Evolutionary conservation across 768 basidiomycete genomes (phyloP), one percentile per base, ranked within the genome.

Genomic region (Bullera alba): DNA sequence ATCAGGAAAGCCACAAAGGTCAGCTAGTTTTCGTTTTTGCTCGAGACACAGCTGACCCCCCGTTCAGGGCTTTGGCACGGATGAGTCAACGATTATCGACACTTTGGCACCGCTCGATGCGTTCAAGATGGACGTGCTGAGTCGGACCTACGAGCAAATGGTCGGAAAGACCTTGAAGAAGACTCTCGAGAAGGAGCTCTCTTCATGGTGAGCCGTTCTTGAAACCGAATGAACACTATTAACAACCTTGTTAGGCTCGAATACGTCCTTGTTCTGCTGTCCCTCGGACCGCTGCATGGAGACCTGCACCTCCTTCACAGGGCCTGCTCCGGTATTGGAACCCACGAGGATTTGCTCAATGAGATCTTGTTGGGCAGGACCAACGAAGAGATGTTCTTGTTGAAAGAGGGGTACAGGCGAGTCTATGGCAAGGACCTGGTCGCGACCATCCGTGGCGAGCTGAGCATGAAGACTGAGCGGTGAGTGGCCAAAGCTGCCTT

Each of bases 1-100:
- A 54, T 75, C 19, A 27, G 72, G 19, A 74, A 73, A 44, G 75
- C 75, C 10, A 73, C 73, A 26, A 75, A 75, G 57, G 74, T 51
- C 14, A 22, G n/a, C 26, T 35, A 19, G 37, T 28, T n/a, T n/a
- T 41, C 8, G 8, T 8, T n/a, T 34, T 34, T 34, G 10, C 10
- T 34, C 10, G 12, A n/a, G 7, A 15, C n/a, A 7, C 30, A 16
- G 1, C 16, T 45, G 23, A 42, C 7, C 43, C 38, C 44, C 32
- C 19, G 15, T 15, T 26, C 25, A 67, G 60, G 63, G 70, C 8
- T 72, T 70, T 46, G 70, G 70, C 0, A 72, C 70, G 19, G 69
- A 73, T 49, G 69, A 73, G 44, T 48, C 50, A 14, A 53, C 61
- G 8, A 28, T 74, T 22, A 71, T 74, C 29, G 62, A 68, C 45